Evolutionary conservation across 2,329 filamentous ascomycete genomes (phyloP).

Genomic region (Teratosphaeria pseudoeucalypti): DNA sequence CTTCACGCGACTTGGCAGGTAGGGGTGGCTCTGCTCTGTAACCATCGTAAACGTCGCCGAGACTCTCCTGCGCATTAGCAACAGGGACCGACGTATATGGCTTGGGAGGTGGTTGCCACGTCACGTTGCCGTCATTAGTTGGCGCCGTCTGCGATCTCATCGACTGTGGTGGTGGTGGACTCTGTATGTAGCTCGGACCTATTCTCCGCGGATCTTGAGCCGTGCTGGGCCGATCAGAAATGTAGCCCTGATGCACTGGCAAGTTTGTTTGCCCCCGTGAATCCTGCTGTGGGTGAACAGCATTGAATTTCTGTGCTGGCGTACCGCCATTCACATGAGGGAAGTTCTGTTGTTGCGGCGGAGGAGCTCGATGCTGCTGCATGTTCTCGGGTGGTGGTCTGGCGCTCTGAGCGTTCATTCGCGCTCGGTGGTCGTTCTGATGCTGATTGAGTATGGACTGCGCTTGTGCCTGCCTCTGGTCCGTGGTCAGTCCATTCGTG

Average conservation of each 20-base stretch:
- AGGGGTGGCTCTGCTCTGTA: slow-evolving; percentile 7
- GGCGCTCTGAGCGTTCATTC: background rate
- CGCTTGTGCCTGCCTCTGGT: background rate
- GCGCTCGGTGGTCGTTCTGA: background rate
- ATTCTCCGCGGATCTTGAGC: background rate
- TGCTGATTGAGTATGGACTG: background rate
- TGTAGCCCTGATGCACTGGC: background rate
- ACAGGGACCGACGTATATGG: background rate
- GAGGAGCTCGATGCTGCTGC: background rate
- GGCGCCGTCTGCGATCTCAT: background rate
- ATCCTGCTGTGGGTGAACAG: background rate
- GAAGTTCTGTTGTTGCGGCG: background rate
- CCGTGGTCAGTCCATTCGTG: background rate
- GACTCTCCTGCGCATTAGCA: slow-evolving; percentile 27
- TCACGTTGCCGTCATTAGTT: background rate
- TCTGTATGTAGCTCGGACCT: background rate
- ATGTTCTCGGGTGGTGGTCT: background rate
- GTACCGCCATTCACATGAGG: background rate
- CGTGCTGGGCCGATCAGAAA: background rate
- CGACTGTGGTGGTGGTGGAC: background rate
- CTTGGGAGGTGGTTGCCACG: background rate
- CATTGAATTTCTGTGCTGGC: background rate
- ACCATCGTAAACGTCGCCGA: slow-evolving; percentile 43
- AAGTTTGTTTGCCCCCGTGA: background rate
- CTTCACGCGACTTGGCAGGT: slow-evolving; percentile 19